These are phyloP conservation scores for Penicillium sp. DNA, from an alignment of 2,329 filamentous ascomycete species.

Conservation along the genomic window DNA sequence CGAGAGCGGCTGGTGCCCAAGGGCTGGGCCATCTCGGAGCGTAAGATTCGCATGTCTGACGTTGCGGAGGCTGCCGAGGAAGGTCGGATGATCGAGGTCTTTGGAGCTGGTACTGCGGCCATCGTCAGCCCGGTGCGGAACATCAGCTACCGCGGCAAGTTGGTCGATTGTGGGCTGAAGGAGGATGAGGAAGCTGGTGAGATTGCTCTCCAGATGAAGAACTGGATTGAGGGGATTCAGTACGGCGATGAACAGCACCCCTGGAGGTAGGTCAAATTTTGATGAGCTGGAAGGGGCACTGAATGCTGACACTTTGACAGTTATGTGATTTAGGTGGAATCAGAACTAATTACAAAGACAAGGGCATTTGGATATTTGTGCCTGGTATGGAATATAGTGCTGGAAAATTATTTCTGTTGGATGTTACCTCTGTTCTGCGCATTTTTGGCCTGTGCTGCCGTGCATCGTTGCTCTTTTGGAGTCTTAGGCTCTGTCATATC, in stretches of 20 bases:
- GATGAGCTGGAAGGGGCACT: neutral
- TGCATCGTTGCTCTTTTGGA: slow-evolving; percentile 3
- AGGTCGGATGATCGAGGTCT: slow-evolving; percentile 85
- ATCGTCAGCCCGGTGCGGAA: slow-evolving; percentile 86
- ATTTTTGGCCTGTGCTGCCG: slow-evolving; percentile 4
- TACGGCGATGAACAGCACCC: slow-evolving; percentile 89
- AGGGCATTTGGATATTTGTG: neutral
- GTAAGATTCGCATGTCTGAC: slow-evolving; percentile 89
- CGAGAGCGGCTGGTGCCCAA: slow-evolving; percentile 76
- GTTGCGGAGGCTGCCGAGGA: slow-evolving; percentile 76
- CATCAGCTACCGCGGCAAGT: slow-evolving; percentile 81
- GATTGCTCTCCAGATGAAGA: slow-evolving; percentile 81
- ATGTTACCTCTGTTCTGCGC: neutral
- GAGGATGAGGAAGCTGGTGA: slow-evolving; percentile 83
- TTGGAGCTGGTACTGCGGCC: slow-evolving; percentile 89
- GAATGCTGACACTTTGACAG: slow-evolving; percentile 17
- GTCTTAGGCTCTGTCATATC: no score
- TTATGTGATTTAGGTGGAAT: slow-evolving; percentile 23
- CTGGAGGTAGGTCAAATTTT: slow-evolving; percentile 67
- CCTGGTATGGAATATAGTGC: neutral
- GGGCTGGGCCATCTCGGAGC: slow-evolving; percentile 84
- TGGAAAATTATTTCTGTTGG: neutral
- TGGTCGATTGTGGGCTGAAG: slow-evolving; percentile 78
- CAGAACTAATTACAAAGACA: neutral
- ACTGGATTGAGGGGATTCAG: slow-evolving; percentile 93